Evolutionary conservation across 352 stramenopile species (phyloP).

Genomic region (Phytophthora citrophthora): DNA sequence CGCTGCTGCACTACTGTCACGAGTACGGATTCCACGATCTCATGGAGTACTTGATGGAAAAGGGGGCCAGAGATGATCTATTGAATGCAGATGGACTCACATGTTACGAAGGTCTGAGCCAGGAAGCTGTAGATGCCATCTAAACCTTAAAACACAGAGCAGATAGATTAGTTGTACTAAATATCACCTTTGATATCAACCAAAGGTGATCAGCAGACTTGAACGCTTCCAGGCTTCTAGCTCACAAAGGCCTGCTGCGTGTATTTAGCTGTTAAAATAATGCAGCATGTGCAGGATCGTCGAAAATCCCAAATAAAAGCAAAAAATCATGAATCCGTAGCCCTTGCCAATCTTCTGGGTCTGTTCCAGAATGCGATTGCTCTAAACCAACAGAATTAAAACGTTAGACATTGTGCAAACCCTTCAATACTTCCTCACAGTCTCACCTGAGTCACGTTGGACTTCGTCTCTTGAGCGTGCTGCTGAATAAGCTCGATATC

Average conservation of each 20-base stretch:
- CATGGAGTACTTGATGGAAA: slow-evolving; percentile 95
- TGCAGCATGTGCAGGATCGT: slow-evolving; percentile 78
- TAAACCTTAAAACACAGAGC: slow-evolving; percentile 26
- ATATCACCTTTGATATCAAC: slow-evolving; percentile 2
- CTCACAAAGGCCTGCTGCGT: background rate
- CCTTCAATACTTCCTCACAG: background rate
- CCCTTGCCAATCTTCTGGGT: slow-evolving; percentile 76
- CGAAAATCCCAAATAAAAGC: slow-evolving; percentile 78
- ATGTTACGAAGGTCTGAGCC: slow-evolving; percentile 93
- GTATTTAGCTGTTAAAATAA: slow-evolving; percentile 78
- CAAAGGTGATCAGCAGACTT: background rate
- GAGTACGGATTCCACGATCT: slow-evolving; percentile 95
- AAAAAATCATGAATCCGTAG: slow-evolving; percentile 90
- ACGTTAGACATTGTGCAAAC: background rate
- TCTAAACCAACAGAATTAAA: slow-evolving; percentile 39
- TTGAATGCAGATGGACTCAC: slow-evolving; percentile 94
- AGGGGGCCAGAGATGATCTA: slow-evolving; percentile 92
- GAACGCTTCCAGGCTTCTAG: background rate
- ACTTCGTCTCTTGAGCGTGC: slow-evolving; percentile 70
- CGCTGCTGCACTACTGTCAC: slow-evolving; percentile 93
- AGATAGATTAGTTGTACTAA: slow-evolving; percentile 12
- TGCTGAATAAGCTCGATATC: slow-evolving; percentile 83
- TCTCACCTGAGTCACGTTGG: slow-evolving; percentile 74
- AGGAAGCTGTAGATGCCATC: slow-evolving; percentile 83
- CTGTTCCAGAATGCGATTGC: slow-evolving; percentile 79